Percentiles rank a stretch among this genome's conserved stretches.
These are phyloP conservation scores for Fonsecaea nubica DNA, from an alignment of 2,329 filamentous ascomycete species.

Conservation along the genomic window DNA sequence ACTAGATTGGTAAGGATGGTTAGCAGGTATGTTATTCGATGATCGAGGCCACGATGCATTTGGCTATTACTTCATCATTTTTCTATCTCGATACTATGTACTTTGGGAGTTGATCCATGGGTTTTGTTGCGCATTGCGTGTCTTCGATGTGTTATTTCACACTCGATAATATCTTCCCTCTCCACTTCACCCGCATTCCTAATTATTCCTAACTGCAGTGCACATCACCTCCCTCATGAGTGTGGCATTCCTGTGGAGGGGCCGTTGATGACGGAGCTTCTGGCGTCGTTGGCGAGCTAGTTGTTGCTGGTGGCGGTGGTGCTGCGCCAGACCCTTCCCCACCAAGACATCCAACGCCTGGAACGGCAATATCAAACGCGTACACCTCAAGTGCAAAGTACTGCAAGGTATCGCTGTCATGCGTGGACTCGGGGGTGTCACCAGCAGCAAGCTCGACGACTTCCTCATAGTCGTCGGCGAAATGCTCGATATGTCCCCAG, in stretches of 20 bases:
- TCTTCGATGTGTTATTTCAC: too few species aligned
- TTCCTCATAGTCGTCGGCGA: constrained; percentile 63
- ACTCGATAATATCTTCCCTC: too few species aligned
- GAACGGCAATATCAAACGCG: constrained; percentile 68
- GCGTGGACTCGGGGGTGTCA: constrained; percentile 58
- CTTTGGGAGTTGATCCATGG: too few species aligned
- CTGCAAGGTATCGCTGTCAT: constrained; percentile 69
- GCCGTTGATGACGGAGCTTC: constrained; percentile 31
- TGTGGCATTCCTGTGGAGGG: constrained; percentile 49
- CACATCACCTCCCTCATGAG: constrained; percentile 49
- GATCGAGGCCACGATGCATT: too few species aligned
- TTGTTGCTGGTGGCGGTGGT: constrained; percentile 1
- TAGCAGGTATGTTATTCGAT: too few species aligned
- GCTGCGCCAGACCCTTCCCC: neutral
- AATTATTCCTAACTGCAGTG: constrained; percentile 48
- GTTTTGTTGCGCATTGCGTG: too few species aligned
- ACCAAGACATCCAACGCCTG: constrained; percentile 49
- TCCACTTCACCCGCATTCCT: neutral
- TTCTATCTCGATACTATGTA: too few species aligned
- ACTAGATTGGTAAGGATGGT: too few species aligned
- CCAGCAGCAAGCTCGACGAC: constrained; percentile 59
- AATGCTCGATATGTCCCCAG: constrained; percentile 68
- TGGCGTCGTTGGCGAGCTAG: neutral
- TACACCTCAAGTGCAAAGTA: constrained; percentile 73
- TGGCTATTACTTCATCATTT: too few species aligned